Base-by-base conservation (phyloP, 2,329 filamentous ascomycete genomes). In the Huntiella moniliformis region DNA sequence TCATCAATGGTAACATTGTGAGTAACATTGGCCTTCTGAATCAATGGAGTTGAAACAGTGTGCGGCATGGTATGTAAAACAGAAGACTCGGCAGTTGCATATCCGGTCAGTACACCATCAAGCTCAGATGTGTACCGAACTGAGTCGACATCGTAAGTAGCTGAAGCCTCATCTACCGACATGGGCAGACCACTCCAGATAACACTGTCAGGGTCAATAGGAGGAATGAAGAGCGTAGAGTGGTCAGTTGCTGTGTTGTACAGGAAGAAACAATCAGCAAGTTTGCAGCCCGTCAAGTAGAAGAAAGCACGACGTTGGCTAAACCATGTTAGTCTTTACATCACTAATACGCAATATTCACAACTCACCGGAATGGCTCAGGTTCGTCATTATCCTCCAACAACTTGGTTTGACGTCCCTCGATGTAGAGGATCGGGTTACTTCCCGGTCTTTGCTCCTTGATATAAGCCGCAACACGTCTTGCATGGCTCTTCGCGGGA, bases 101-200 rank as follows among this genome's bases (percentile, higher is more conserved):
- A 44, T 12, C 18, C 16, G 12, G 74, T 70, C 15, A 87, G 68
- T n/a, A 71, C 70, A n/a, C 74, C 64, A 59, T 91, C 87, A 54
- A 93, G 67, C 38, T 91, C 79, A 44, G 73, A 74, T 7, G 77
- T 79, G 51, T 76, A 76, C 48, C 73, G 71, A 52, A 88, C 84
- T 33, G 74, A 67, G 58, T 96, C 88, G 52, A 92, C 74, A 53
- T 93, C 84, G 63, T 84, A 96, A 52, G 73, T 71, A 41, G 73
- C 63, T 50, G 81, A 64, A 5, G 88, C 88, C 56, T 95, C 81
- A 37, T 81, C 71, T 32, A 71, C 64, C 33, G 77, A 82, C 50
- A 92, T 66, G 0, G 88, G 91, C 12, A 96, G 71, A 10, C 91
- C 91, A 22, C 81, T 82, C 88, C 88, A 98, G 57, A 96, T 84